Base-by-base conservation (phyloP, 129 eudicot genomes). In the Artemisia annua region DNA sequence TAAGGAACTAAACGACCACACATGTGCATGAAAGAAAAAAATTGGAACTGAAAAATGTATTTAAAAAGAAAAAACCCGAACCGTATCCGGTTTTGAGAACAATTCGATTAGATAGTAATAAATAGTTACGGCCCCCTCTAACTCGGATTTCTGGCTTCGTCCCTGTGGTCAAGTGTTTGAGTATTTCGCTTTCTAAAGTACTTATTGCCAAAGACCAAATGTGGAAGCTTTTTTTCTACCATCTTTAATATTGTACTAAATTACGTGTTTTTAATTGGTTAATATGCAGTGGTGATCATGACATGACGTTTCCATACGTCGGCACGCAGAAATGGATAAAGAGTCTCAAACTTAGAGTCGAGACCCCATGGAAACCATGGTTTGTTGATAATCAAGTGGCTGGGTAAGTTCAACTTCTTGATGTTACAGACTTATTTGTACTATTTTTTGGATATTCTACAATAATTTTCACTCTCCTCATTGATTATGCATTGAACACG, bases 371-470 rank as follows among this genome's bases (percentile, higher is more conserved):
- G 59, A 53, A 53, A 2, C 59, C 53, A 55, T 22, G 16, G 87
- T 80, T 79, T 32, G 39, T 83, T 67, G 70, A 66, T 55, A 62
- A 22, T 67, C 82, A 83, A 79, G 59, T 83, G 2, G 84, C 72
- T 2, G 84, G 87, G 87, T 83, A 50, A 71, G 79, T 71, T 71
- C 70, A 43, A 32, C 3, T 19, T 50, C 26, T 16, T 48, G 11
- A 46, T 26, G 18, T n/a, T 60, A 35, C 1, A 57, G 13, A 57
- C 32, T 17, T 9, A 17, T 57, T 7, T 3, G 4, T 57, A 57
- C 12, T 57, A 20, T 2, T 2, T 55, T 56, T 26, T 19, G 0
- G 10, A 39, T 39, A 39, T 1, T 7, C 10, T 39, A 39, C 46
- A 7, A 39, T 7, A 39, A 2, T 39, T 39, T 39, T 39, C 46